A percentile compares a stretch with the other conserved stretches of the same genome.
Evolutionary conservation across 768 basidiomycete genomes (phyloP).

Genomic region (Trametes cubensis): DNA sequence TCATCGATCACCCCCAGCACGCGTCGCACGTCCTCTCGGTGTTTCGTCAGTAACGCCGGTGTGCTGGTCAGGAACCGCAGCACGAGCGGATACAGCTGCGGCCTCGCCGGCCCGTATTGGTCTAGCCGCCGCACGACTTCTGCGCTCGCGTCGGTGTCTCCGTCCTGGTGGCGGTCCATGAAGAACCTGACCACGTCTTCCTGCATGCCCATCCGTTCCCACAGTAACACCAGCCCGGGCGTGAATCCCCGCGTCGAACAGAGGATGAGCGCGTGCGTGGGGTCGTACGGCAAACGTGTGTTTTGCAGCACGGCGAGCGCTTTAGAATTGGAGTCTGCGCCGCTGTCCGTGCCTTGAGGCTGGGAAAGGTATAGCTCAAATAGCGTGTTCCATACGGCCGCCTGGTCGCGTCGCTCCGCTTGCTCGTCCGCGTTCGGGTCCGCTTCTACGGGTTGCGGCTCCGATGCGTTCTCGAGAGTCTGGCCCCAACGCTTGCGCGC

Average conservation of each 20-base stretch:
- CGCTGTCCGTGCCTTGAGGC: slow-evolving; percentile 38
- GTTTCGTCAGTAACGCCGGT: slow-evolving; percentile 68
- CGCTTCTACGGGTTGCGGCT: slow-evolving; percentile 17
- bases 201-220: slow-evolving; percentile 95
- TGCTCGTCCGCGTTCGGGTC: slow-evolving; percentile 44
- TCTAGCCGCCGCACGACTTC: slow-evolving; percentile 76
- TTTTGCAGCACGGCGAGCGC: slow-evolving; percentile 73
- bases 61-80: slow-evolving; percentile 88
- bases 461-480: slow-evolving; percentile 47
- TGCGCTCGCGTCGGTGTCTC: slow-evolving; percentile 40
- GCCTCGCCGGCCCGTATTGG: slow-evolving; percentile 70
- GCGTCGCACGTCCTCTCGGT: slow-evolving; percentile 68
- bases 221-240: slow-evolving; percentile 82
- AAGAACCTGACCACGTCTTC: slow-evolving; percentile 93
- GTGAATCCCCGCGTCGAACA: slow-evolving; percentile 86
- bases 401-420: slow-evolving; percentile 67
- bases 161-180: slow-evolving; percentile 68
- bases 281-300: slow-evolving; percentile 72
- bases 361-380: slow-evolving; percentile 87
- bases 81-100: slow-evolving; percentile 83
- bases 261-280: slow-evolving; percentile 90
- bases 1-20: slow-evolving; percentile 81
- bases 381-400: slow-evolving; percentile 93
- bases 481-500: slow-evolving; percentile 82
- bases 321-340: slow-evolving; percentile 54